Conservation (phyloP, 2,329 filamentous ascomycete species). For the Stagonosporopsis cucurbitacearum region DNA sequence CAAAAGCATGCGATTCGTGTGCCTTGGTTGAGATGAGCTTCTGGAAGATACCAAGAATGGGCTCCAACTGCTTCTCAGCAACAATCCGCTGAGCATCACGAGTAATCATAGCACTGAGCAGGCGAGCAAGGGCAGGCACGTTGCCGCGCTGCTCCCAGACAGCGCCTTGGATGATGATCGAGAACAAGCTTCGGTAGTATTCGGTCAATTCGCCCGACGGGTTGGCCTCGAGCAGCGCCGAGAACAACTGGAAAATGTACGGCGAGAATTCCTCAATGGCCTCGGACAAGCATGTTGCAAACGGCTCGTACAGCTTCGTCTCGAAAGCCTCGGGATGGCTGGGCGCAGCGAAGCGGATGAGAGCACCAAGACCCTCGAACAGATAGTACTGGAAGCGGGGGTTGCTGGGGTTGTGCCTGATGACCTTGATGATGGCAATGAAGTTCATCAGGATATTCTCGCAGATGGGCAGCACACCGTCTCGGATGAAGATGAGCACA, state of each 20-base stretch:
- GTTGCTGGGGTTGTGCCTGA: conserved; percentile 94
- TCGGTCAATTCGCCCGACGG: conserved; percentile 77
- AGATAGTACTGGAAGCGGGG: conserved; percentile 98
- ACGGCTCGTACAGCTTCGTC: conserved; percentile 79
- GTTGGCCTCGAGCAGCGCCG: conserved; percentile 86
- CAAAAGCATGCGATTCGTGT: conserved; percentile 86
- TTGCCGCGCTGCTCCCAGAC: conserved; percentile 95
- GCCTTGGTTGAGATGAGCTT: conserved; percentile 81
- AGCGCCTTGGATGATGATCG: conserved; percentile 77
- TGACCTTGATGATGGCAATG: conserved; percentile 87
- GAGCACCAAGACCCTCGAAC: conserved; percentile 90
- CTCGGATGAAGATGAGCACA: conserved; percentile 91
- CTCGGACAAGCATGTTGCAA: conserved; percentile 78
- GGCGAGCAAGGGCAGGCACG: conserved; percentile 84
- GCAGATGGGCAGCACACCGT: conserved; percentile 74
- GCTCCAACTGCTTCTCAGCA: conserved; percentile 80
- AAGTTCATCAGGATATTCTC: conserved; percentile 84
- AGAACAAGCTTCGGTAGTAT: conserved; percentile 80
- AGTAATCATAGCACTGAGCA: conserved; percentile 83
- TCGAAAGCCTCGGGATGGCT: conserved; percentile 77
- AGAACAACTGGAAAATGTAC: conserved; percentile 95
- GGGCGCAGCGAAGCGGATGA: conserved; percentile 77
- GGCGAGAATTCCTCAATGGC: conserved; percentile 94
- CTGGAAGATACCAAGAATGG: conserved; percentile 94
- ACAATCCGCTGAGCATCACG: conserved; percentile 76